Base-by-base conservation (phyloP, 306 rosid genomes). In the Acacia acuminata region DNA sequence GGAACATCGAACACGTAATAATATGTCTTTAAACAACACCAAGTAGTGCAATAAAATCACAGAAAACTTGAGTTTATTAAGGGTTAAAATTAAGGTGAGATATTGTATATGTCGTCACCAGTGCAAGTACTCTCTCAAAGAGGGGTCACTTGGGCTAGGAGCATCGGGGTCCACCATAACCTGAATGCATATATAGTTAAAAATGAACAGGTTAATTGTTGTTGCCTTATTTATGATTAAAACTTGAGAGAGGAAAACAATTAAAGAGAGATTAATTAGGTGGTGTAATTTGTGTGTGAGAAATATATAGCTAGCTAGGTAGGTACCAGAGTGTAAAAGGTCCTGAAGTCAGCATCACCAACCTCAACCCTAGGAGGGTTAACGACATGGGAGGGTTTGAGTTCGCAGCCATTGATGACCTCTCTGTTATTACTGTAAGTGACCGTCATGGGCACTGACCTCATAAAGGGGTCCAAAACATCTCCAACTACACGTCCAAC, bases 151-250 rank as follows among this genome's bases (percentile, higher is more conserved):
- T 16, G 88, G 86, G 79, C 86, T 85, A 15, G 88, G 88, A 74
- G 84, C 86, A 75, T 85, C 88, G 17, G 84, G 88, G 65, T 82
- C 81, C 72, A 82, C 86, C 88, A 85, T 61, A 5, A 85, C 56
- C 88, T 85, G 77, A 19, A 69, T 70, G 36, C 51, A 40, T 0
- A 56, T 7, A 56, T 8, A 56, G 11, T 19, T 56, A 56, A 56
- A 56, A 55, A 55, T 20, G 24, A 55, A 20, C 20, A 20, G 8
- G 42, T 38, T 38, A 38, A 4, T 4, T 50, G 24, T 58, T 22
- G 10, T 22, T 24, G 14, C 27, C 25, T 16, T n/a, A n/a, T 56
- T 56, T n/a, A 20, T 20, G 25, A 20, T n/a, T 17, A 53, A 19
- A 51, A 51, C 9, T 19, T 7, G 24, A 17, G 40, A 36, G 40